phyloP scores from a whole-genome alignment of 305 asterid genomes.

The Fraxinus sp. region DNA sequence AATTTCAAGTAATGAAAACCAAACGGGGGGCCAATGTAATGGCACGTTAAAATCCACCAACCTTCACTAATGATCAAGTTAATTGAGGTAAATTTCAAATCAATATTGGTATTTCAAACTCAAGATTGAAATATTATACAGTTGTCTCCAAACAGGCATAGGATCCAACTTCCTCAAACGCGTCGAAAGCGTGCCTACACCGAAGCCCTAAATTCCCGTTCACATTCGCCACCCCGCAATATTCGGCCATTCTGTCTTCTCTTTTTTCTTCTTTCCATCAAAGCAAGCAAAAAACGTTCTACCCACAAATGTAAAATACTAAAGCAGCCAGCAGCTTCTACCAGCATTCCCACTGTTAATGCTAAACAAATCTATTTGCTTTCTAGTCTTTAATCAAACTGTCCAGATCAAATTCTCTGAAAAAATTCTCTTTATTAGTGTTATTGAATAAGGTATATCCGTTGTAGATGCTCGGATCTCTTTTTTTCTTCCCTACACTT shows the following conservation, averaged over 20 bases:
- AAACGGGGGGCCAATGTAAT: too few species aligned
- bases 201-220: neutral
- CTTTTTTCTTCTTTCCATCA: neutral
- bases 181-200: neutral
- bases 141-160: neutral
- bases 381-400: slow-evolving; percentile 22
- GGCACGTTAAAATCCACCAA: neutral
- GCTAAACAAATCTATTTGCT: neutral
- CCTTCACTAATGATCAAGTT: neutral
- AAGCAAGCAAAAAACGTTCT: neutral
- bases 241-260: neutral
- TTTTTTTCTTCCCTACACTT: neutral
- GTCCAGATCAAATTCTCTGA: slow-evolving; percentile 10
- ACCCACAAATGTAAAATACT: neutral
- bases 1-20: too few species aligned
- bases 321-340: slow-evolving; percentile 15
- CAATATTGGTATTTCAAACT: neutral
- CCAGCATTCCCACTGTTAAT: slow-evolving; percentile 24
- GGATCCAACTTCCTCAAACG: neutral
- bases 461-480: slow-evolving; percentile 27
- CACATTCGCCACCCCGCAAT: neutral
- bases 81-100: neutral
- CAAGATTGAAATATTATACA: neutral
- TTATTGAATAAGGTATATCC: slow-evolving; percentile 22
- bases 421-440: neutral